A percentile compares a stretch with the other conserved stretches of the same genome.
Evolutionary conservation across 352 stramenopile species (phyloP).

Genomic region (Phytophthora macrochlamydospora): DNA sequence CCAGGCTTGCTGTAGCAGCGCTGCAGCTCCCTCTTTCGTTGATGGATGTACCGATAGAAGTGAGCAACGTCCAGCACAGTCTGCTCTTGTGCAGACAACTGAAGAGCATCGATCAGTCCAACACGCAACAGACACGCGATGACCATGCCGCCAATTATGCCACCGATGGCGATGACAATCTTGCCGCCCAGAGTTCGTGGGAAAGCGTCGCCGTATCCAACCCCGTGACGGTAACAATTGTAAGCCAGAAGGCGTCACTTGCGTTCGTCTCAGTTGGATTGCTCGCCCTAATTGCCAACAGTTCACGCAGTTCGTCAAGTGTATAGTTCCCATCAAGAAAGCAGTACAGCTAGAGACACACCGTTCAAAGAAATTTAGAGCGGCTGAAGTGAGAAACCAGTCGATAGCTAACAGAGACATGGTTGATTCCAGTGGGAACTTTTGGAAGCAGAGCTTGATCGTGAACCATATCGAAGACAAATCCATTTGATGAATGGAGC

Average conservation of each 20-base stretch:
- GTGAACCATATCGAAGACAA: slow-evolving; percentile 67
- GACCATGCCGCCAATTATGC: slow-evolving; percentile 61
- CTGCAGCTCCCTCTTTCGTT: slow-evolving; percentile 41
- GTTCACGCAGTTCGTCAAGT: not conserved
- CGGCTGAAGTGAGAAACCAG: slow-evolving; percentile 60
- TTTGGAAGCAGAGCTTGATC: slow-evolving; percentile 63
- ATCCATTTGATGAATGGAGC: slow-evolving; percentile 59
- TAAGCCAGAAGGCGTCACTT: slow-evolving; percentile 63
- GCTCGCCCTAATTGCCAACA: slow-evolving; percentile 27
- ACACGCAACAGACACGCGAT: slow-evolving; percentile 67
- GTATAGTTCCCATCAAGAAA: slow-evolving; percentile 13
- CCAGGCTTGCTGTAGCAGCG: slow-evolving; percentile 59
- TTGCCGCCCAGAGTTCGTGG: slow-evolving; percentile 59
- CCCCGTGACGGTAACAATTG: slow-evolving; percentile 71
- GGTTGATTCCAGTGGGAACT: slow-evolving; percentile 48
- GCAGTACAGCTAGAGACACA: slow-evolving; percentile 9
- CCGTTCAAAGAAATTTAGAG: slow-evolving; percentile 67
- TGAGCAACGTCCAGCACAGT: slow-evolving; percentile 63
- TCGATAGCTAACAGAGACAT: slow-evolving; percentile 44
- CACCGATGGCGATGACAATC: slow-evolving; percentile 57
- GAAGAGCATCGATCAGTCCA: slow-evolving; percentile 62
- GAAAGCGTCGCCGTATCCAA: slow-evolving; percentile 64
- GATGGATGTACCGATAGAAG: slow-evolving; percentile 56
- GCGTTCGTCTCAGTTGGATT: slow-evolving; percentile 49
- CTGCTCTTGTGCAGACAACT: slow-evolving; percentile 58